These are phyloP conservation scores for Mortierella antarctica DNA, from an alignment of 192 early-diverging fungal species.

Conservation along the genomic window DNA sequence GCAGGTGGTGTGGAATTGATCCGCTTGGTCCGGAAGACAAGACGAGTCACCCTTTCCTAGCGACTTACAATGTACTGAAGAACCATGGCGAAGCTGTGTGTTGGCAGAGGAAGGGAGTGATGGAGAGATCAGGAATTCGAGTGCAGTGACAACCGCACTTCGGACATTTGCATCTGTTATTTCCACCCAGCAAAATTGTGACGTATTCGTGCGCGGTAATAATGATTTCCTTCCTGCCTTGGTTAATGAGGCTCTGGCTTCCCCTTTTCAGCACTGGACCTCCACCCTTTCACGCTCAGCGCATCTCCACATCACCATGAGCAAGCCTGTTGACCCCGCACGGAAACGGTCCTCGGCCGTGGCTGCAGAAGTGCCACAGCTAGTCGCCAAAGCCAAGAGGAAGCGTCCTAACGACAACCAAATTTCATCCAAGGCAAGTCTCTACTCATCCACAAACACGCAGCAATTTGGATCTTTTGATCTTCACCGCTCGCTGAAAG, in stretches of 20 bases:
- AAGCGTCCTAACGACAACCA: constrained; percentile 54
- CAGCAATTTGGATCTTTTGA: not conserved
- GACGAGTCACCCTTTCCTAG: too few relatives aligned
- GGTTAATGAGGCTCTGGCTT: too few relatives aligned
- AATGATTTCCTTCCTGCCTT: too few relatives aligned
- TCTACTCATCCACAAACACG: not conserved
- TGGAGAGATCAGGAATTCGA: not conserved
- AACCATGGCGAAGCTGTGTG: constrained; percentile 34
- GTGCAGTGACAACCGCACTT: too few relatives aligned
- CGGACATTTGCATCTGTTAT: too few relatives aligned
- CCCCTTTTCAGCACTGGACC: not conserved
- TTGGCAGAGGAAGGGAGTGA: not conserved
- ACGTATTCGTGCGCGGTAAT: too few relatives aligned
- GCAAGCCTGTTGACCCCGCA: constrained; percentile 34
- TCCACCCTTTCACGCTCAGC: not conserved
- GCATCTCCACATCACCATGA: not conserved
- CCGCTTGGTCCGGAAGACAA: too few relatives aligned
- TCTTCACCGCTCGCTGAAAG: not conserved
- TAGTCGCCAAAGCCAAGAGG: constrained; percentile 47
- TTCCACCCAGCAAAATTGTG: too few relatives aligned
- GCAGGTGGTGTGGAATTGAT: too few relatives aligned
- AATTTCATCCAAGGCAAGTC: constrained; percentile 51
- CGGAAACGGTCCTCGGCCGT: constrained; percentile 36
- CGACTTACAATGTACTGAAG: constrained; percentile 53
- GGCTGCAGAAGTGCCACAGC: constrained; percentile 19